These are phyloP conservation scores for Ustilago curta DNA, from an alignment of 1,284 basidiomycete genomes.

Conservation along the genomic window DNA sequence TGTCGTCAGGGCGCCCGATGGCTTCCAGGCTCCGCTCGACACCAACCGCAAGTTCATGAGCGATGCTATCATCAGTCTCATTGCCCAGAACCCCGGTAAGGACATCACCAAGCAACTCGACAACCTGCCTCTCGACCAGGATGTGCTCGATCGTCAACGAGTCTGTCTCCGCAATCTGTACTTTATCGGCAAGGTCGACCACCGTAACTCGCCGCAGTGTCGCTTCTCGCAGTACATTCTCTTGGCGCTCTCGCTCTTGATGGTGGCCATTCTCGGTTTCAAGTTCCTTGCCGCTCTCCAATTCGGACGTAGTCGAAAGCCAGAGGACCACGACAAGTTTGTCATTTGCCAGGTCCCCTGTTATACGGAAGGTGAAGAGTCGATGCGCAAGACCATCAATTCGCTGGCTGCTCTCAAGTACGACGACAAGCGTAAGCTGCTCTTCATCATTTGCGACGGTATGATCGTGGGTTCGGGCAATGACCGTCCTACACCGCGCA, in stretches of 20 bases:
- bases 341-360: constrained; percentile 98
- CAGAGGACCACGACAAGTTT: constrained; percentile 97
- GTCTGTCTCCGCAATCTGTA: constrained; percentile 93
- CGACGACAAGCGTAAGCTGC: constrained; percentile 95
- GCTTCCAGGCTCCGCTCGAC: constrained; percentile 74
- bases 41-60: constrained; percentile 82
- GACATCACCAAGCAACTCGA: constrained; percentile 87
- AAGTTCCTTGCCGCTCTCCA: constrained; percentile 97
- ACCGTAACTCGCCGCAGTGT: constrained; percentile 89
- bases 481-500: constrained; percentile 74
- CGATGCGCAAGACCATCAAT: constrained; percentile 89
- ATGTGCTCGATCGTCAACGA: constrained; percentile 81
- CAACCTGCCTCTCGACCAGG: constrained; percentile 75
- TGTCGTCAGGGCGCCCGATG: constrained; percentile 74
- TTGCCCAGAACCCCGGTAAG: constrained; percentile 82
- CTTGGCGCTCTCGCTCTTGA: constrained; percentile 86
- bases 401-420: constrained; percentile 94
- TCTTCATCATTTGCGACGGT: constrained; percentile 96
- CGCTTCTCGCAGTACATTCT: constrained; percentile 92
- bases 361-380: constrained; percentile 94
- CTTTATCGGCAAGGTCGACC: constrained; percentile 90
- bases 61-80: constrained; percentile 79
- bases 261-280: constrained; percentile 96
- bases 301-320: constrained; percentile 82
- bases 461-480: constrained; percentile 98